Evolutionary conservation across 1,284 basidiomycete species (phyloP), one percentile per base, ranked within the genome.

Genomic region (Trametes pubescens): DNA sequence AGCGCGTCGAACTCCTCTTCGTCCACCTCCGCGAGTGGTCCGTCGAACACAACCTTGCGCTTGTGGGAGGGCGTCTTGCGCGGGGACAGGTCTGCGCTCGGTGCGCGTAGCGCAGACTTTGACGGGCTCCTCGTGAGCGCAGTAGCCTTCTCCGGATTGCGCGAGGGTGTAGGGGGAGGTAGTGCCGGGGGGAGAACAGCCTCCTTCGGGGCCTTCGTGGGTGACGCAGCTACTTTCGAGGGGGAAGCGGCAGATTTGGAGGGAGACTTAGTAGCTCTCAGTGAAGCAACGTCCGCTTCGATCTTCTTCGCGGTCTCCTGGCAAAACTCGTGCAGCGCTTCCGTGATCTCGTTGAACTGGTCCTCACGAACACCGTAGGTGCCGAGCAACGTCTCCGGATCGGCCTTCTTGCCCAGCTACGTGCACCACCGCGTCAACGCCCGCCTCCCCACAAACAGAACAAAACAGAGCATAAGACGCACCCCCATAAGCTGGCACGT

Each of bases 11-110:
- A 66, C 43, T 62, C 64, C 32, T 69, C 68, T 14, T 68, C 69
- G 49, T 71, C 69, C 13, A 58, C 69, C 24, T 71, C 70, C 3
- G 59, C 64, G n/a, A 68, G 59, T 21, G 66, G 63, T 14, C 65
- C 66, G 52, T 65, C 67, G 48, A 75, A 74, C 26, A 68, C 71
- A n/a, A 74, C 73, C 49, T 74, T 73, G 51, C 74, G 74, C 57
- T 75, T 75, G 60, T 71, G 71, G 1, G 65, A 67, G 14, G 70
- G 73, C 35, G 73, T 74, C 60, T 72, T 74, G 16, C 66, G 64
- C 0, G 73, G 71, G 0, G 72, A 68, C 8, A 65, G 55, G 54
- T 64, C 58, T 10, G 59, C 58, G 56, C 66, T 69, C 8, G 65
- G 62, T 0, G 62, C 62, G 22, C 63, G 72, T 6, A 72, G 55